A percentile compares a stretch with the other conserved stretches of the same genome.
phyloP scores from a whole-genome alignment of 176 grass and related monocot genomes.

The Oropetium thomaeum region DNA sequence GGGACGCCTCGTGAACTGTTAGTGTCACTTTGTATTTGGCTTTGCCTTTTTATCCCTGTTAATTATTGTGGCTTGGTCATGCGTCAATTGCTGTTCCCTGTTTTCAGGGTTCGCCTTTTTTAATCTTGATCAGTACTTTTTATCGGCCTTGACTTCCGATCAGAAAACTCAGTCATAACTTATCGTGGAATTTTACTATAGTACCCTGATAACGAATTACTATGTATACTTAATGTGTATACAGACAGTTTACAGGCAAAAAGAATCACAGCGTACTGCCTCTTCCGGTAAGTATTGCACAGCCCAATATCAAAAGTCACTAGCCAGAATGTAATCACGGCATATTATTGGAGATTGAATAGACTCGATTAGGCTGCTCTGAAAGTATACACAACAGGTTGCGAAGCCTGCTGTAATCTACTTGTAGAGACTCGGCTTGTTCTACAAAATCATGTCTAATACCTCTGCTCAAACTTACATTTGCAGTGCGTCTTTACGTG shows the following conservation, averaged over 20 bases:
- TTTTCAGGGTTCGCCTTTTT: not conserved
- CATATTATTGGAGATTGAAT: not conserved
- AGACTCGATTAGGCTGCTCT: not conserved
- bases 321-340: not conserved
- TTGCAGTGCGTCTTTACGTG: constrained; percentile 25
- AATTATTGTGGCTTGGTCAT: constrained; percentile 18
- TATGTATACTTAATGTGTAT: no score
- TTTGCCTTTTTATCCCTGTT: constrained; percentile 20
- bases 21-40: constrained; percentile 21
- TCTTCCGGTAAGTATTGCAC: no score
- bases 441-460: constrained; percentile 18
- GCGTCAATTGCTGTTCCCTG: constrained; percentile 17
- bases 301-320: not conserved
- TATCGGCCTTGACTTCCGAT: not conserved
- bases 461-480: constrained; percentile 24
- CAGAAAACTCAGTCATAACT: not conserved
- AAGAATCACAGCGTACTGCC: no score
- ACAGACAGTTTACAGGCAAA: no score
- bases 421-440: not conserved
- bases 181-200: no score
- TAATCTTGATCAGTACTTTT: no score
- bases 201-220: no score
- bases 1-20: constrained; percentile 19
- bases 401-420: not conserved
- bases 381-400: not conserved